Evolutionary conservation across 345 rosid species (phyloP), one percentile per base, ranked within the genome.

Genomic region (Eucalyptus pauciflora): DNA sequence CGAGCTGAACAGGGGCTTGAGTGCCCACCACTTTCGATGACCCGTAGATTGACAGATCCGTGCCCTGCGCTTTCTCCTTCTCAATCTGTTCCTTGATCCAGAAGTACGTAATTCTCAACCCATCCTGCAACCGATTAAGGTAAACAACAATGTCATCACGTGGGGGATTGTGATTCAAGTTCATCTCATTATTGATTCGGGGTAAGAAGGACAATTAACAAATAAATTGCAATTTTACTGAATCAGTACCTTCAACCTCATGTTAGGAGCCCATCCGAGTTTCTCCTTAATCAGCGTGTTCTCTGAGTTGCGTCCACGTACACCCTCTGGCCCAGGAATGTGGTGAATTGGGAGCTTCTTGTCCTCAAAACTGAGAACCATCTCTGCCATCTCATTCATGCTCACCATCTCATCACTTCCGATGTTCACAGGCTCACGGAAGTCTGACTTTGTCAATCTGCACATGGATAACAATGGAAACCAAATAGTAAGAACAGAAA

Each of bases 371-470:
- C 99, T 94, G 24, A 96, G 96, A 89, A 98, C 98, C 91, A 96
- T 98, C 94, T 96, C 98, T 16, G 99, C 99, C 99, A 98, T 97
- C 93, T 94, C 98, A 86, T 98, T 98, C 99, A 98, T 98, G 96
- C 99, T 96, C 87, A 98, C 99, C 99, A 97, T 96, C 94, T 98
- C 99, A 92, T 98, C 99, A 48, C 99, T 98, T 91, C 99, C 99
- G 14, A 98, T 98, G 93, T 98, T 98, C 90, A 98, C 96, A 0
- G 99, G 99, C 96, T 98, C 99, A 71, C 95, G 97, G 94, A 98
- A 98, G 92, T 98, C 99, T 25, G 99, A 97, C 91, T 97, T 98
- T 2, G 99, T 98, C 94, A 98, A 94, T 90, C 99, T 98, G 64
- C 62, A 89, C 56, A 88, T 4, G 88, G 56, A 80, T 27, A 14